Percentiles rank a stretch among this genome's conserved stretches.
phyloP scores from a whole-genome alignment of 768 basidiomycete species.

The Lanmaoa rubissima region DNA sequence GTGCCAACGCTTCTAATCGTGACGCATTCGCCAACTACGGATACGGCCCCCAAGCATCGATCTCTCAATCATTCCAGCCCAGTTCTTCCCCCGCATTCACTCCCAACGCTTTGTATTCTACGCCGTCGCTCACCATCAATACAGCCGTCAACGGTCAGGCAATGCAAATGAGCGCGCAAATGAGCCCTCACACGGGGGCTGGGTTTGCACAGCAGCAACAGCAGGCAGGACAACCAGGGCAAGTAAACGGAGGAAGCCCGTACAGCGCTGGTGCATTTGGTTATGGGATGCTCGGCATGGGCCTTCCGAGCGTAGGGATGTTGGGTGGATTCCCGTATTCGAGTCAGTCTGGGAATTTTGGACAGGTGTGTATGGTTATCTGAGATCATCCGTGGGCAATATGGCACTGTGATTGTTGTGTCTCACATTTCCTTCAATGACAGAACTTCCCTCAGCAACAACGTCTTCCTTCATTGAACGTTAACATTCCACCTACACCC shows the following conservation, averaged over 20 bases:
- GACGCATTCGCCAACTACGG: conserved; percentile 87
- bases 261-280: conserved; percentile 54
- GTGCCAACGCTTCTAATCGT: conserved; percentile 42
- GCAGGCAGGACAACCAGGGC: conserved; percentile 31
- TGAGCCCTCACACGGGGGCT: conserved; percentile 65
- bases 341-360: conserved; percentile 67
- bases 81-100: conserved; percentile 48
- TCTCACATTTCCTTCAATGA: conserved; percentile 8
- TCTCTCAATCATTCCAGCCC: conserved; percentile 51
- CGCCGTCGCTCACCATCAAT: conserved; percentile 68
- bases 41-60: conserved; percentile 73
- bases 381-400: not conserved
- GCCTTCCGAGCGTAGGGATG: conserved; percentile 71
- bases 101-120: conserved; percentile 67
- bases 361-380: conserved; percentile 45
- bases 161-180: conserved; percentile 49
- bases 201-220: conserved; percentile 50
- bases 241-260: conserved; percentile 46
- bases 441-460: conserved; percentile 45
- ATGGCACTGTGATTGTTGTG: not conserved
- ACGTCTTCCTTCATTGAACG: conserved; percentile 62
- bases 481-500: conserved; percentile 68
- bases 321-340: conserved; percentile 71
- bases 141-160: conserved; percentile 48
- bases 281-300: conserved; percentile 81